These are phyloP conservation scores for Agaricales sp. DNA, from an alignment of 1,284 basidiomycete species.

Conservation along the genomic window DNA sequence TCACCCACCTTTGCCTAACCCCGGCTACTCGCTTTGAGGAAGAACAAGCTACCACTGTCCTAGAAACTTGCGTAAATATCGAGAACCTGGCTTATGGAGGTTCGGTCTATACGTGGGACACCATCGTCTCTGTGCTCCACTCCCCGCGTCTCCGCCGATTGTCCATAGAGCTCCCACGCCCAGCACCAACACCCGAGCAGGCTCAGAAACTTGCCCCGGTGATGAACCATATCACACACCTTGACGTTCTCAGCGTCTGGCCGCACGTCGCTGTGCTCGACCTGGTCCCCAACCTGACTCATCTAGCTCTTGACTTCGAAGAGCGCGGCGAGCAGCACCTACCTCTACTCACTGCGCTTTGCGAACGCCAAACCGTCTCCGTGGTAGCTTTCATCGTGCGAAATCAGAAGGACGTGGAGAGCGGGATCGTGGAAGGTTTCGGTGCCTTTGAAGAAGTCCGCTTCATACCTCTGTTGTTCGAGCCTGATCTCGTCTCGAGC, in stretches of 20 bases:
- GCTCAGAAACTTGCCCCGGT: background rate
- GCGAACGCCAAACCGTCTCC: background rate
- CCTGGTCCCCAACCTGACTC: background rate
- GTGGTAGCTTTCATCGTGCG: background rate
- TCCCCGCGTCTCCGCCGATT: slow-evolving; percentile 1
- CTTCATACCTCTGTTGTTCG: background rate
- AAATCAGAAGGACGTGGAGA: background rate
- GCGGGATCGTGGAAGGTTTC: background rate
- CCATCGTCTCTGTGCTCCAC: background rate
- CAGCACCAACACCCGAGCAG: background rate
- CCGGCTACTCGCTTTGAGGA: background rate
- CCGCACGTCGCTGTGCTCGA: background rate
- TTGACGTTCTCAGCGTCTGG: slow-evolving; percentile 1
- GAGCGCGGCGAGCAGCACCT: background rate
- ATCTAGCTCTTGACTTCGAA: background rate
- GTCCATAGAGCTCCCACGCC: background rate
- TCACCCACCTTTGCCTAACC: background rate
- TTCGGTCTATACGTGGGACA: slow-evolving; percentile 1
- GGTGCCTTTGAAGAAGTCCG: background rate
- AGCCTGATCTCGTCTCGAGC: background rate
- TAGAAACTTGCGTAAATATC: background rate
- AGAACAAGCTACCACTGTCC: background rate
- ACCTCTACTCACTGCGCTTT: background rate
- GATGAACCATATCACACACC: background rate
- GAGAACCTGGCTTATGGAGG: background rate